These are phyloP conservation scores for Boletellus sp. DNA, from an alignment of 1,284 basidiomycete species.

Conservation along the genomic window DNA sequence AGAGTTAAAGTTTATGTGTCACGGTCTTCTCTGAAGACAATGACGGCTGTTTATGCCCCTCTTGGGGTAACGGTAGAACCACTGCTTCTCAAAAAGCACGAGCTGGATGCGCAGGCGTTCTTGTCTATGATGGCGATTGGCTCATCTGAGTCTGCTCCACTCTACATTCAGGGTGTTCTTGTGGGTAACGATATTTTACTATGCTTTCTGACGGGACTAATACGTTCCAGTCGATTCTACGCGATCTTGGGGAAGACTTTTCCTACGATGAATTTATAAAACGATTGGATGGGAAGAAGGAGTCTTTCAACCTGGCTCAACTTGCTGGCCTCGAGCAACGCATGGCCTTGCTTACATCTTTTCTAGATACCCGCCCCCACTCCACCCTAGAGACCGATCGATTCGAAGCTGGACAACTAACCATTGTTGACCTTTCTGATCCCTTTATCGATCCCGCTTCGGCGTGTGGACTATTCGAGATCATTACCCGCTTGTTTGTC, in stretches of 20 bases:
- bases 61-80: constrained; percentile 57
- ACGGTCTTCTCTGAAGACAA: constrained; percentile 56
- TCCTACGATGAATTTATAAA: constrained; percentile 45
- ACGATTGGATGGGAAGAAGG: constrained; percentile 45
- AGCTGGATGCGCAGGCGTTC: constrained; percentile 65
- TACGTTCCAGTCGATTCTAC: constrained; percentile 35
- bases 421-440: constrained; percentile 66
- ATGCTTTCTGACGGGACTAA: constrained; percentile 11
- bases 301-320: constrained; percentile 52
- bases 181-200: constrained; percentile 34
- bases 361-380: constrained; percentile 36
- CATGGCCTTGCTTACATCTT: constrained; percentile 52
- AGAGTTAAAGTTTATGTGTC: constrained; percentile 60
- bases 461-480: constrained; percentile 70
- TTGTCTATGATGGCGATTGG: constrained; percentile 66
- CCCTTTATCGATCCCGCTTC: constrained; percentile 66
- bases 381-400: constrained; percentile 24
- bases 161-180: constrained; percentile 64
- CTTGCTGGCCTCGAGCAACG: constrained; percentile 54
- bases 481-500: constrained; percentile 63
- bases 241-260: constrained; percentile 48
- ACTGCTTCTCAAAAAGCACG: constrained; percentile 53
- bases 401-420: constrained; percentile 54
- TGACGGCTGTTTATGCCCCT: constrained; percentile 52
- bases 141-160: constrained; percentile 54